Conservation (phyloP, 257 asterid genomes). For the Fraxinus americana region DNA sequence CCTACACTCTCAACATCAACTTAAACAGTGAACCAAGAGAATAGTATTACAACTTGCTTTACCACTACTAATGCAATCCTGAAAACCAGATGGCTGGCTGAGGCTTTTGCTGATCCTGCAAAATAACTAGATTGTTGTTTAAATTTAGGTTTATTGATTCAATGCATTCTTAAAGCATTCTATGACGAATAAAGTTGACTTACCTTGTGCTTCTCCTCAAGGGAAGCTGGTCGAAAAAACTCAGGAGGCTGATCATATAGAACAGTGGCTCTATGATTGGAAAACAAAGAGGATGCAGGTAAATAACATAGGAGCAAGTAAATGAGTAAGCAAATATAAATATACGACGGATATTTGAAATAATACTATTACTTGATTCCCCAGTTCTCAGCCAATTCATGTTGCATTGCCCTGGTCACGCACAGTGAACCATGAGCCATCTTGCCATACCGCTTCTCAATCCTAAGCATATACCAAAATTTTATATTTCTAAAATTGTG, state of each 20-base stretch:
- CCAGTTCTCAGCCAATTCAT: slow-evolving; percentile 92
- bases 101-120: slow-evolving; percentile 71
- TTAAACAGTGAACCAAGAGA: slow-evolving; percentile 15
- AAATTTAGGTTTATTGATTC: slow-evolving; percentile 31
- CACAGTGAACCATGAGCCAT: slow-evolving; percentile 94
- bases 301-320: slow-evolving; percentile 14
- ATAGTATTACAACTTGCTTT: slow-evolving; percentile 26
- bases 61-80: slow-evolving; percentile 84
- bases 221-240: slow-evolving; percentile 79
- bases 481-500: slow-evolving; percentile 16
- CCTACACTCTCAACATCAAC: slow-evolving; percentile 17
- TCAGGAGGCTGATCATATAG: slow-evolving; percentile 97
- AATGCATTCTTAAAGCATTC: slow-evolving; percentile 29
- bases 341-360: slow-evolving; percentile 6
- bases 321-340: slow-evolving; percentile 15
- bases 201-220: slow-evolving; percentile 77
- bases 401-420: slow-evolving; percentile 96
- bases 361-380: slow-evolving; percentile 67
- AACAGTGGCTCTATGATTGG: slow-evolving; percentile 69
- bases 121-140: slow-evolving; percentile 64
- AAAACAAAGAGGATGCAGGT: slow-evolving; percentile 20
- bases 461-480: slow-evolving; percentile 54
- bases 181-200: slow-evolving; percentile 28
- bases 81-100: slow-evolving; percentile 58
- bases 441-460: slow-evolving; percentile 83